Evolutionary conservation across 257 asterid genomes (phyloP).

Genomic region (Solanum arcanum): DNA sequence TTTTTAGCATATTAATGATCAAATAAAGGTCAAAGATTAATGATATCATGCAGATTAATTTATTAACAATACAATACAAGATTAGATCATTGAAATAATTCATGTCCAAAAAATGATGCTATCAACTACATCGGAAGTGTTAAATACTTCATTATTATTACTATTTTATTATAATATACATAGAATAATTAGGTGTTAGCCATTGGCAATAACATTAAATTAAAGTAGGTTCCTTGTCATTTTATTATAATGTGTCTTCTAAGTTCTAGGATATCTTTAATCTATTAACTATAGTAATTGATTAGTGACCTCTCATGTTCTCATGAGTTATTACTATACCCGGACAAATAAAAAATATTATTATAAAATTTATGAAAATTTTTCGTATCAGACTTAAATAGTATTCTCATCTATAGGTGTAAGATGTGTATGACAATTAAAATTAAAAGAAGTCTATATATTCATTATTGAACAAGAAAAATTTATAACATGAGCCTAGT

Average conservation of each 20-base stretch:
- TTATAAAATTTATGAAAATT: background rate
- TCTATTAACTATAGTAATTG: background rate
- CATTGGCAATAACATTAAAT: background rate
- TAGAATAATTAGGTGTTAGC: background rate
- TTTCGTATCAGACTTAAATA: accelerated
- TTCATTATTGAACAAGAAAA: background rate
- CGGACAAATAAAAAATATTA: background rate
- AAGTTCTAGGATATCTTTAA: too few relatives aligned
- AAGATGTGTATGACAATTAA: too few relatives aligned
- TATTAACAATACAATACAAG: background rate
- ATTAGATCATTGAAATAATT: background rate
- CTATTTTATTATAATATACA: background rate
- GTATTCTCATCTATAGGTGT: too few relatives aligned
- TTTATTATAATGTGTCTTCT: too few relatives aligned
- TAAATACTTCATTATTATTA: background rate
- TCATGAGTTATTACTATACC: background rate
- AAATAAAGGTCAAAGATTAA: background rate
- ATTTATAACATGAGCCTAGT: background rate
- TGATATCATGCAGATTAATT: background rate
- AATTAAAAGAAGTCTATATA: too few relatives aligned
- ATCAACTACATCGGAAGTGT: background rate
- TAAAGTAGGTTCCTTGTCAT: background rate
- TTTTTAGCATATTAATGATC: background rate
- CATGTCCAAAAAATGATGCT: background rate
- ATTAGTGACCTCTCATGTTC: background rate